Evolutionary conservation across 805 yeast species (phyloP), one percentile per base, ranked within the genome.

Genomic region (Lipomyces orientalis): DNA sequence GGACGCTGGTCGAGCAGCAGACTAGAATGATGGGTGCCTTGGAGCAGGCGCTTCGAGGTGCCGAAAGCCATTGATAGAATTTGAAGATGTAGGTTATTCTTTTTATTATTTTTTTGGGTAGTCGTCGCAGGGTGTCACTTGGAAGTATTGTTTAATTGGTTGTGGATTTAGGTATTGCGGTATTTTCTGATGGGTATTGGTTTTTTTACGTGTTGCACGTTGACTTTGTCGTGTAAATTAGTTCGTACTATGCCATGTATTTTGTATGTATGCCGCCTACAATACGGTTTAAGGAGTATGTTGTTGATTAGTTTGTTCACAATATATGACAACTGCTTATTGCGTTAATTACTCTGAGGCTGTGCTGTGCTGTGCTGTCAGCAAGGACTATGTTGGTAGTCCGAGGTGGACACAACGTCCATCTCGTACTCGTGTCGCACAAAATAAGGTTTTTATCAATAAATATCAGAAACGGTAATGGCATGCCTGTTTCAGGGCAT

Each of bases 1-100:
- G 69, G 46, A 62, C 69, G 33, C 12, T 68, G 19, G 64, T 65
- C 25, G 65, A 65, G 37, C 64, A 66, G 51, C 71, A 68, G 59
- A 60, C 55, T 31, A 58, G 68, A 33, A 65, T 68, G 69, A 55
- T 68, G 69, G 35, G 62, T 14, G 65, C 62, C 12, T 39, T 68
- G 29, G 71, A 68, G 58, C 69, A 68, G 60, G 62, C 67, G 16
- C 46, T 68, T n/a, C 49, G 49, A 43, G 49, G 49, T 19, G 22
- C 49, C 9, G 49, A 43, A 2, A 16, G 1, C 49, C 16, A 43
- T 8, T 19, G 49, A 43, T 43, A 43, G 49, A 43, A 16, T 43
- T 6, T 43, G 49, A 8, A 14, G n/a, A 19, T 43, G 49, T 43
- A 43, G 22, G 49, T 43, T 43, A n/a, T 39, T 37, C 6, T 37